Base-by-base conservation (phyloP, 164 flowering plant genomes). In the Buxus sempervirens region DNA sequence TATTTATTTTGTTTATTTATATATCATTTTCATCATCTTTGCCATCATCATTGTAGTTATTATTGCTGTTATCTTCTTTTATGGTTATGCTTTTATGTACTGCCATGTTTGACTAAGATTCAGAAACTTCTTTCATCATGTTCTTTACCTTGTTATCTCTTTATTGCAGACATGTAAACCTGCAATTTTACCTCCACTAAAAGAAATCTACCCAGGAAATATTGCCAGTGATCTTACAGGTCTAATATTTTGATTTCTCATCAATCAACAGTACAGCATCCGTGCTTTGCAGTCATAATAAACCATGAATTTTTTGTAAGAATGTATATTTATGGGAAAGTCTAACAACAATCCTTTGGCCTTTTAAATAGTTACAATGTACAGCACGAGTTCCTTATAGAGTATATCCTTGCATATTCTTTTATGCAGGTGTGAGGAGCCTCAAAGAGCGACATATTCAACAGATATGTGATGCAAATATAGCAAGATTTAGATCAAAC, bases 141-240 rank as follows among this genome's bases (percentile, higher is more conserved):
- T 27, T 15, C 25, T 26, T 15, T 26, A 16, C 1, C n/a, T 58
- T 27, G 19, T 16, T 62, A 25, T 28, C 58, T 9, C 58, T 60
- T 63, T 68, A 27, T 73, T 77, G 69, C 88, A 92, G 99, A 95
- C 97, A 9, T 89, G 96, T 64, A 80, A 19, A 36, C 99, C 99
- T 72, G 80, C 97, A 27, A 88, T 95, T 75, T 80, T 95, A 26
- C 99, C 99, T 68, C 99, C 97, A 28, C 84, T 95, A 49, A 73
- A 69, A 74, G 91, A 90, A 70, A 79, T 95, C 63, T 95, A 89
- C 66, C 82, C 84, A 0, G 82, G 90, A 65, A 89, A 86, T 81
- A 78, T 87, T 66, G 80, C 64, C 32, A 83, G 83, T 77, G 90
- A 88, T 78, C 93, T 91, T 73, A 77, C 75, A 85, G 97, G 98